Conservation (phyloP, 2,329 filamentous ascomycete species). For the Colletotrichum theobromicola region DNA sequence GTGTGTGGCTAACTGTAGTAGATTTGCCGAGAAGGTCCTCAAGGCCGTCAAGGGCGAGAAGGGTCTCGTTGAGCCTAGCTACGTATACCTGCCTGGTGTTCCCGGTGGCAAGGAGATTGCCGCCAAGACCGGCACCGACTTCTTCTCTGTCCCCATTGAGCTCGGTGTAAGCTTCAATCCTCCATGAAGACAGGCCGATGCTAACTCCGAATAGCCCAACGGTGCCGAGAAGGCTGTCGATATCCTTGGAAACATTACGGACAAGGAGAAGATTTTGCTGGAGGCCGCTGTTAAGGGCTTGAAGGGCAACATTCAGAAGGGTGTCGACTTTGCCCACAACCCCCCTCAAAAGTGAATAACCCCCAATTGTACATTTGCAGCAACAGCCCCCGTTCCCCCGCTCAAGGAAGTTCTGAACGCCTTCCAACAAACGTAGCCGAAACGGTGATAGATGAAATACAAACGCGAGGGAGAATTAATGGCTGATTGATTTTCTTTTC, state of each 20-base stretch:
- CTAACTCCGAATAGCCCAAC: slow-evolving; percentile 61
- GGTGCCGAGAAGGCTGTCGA: slow-evolving; percentile 88
- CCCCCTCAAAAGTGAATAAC: slow-evolving; percentile 83
- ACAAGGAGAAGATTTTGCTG: slow-evolving; percentile 89
- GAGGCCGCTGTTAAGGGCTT: slow-evolving; percentile 77
- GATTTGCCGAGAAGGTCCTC: slow-evolving; percentile 94
- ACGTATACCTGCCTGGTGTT: slow-evolving; percentile 91
- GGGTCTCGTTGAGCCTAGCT: slow-evolving; percentile 93
- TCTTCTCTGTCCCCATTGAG: slow-evolving; percentile 95
- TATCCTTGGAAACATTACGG: slow-evolving; percentile 76
- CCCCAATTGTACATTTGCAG: slow-evolving; percentile 29
- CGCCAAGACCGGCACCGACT: slow-evolving; percentile 85
- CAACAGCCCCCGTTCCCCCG: not conserved
- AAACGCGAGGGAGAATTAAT: slow-evolving; percentile 22
- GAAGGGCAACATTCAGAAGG: slow-evolving; percentile 93
- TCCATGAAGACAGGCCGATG: slow-evolving; percentile 22
- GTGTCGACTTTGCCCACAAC: slow-evolving; percentile 86
- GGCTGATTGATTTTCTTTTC: slow-evolving; percentile 32
- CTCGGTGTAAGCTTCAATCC: slow-evolving; percentile 76
- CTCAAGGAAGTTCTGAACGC: slow-evolving; percentile 13
- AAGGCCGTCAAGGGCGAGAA: slow-evolving; percentile 88
- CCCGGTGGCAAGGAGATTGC: slow-evolving; percentile 84
- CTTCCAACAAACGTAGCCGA: slow-evolving; percentile 23
- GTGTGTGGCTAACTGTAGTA: slow-evolving; percentile 37
- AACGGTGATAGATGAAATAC: slow-evolving; percentile 23